phyloP scores from a whole-genome alignment of 352 stramenopile genomes.

The Phytopythium oedochilum region DNA sequence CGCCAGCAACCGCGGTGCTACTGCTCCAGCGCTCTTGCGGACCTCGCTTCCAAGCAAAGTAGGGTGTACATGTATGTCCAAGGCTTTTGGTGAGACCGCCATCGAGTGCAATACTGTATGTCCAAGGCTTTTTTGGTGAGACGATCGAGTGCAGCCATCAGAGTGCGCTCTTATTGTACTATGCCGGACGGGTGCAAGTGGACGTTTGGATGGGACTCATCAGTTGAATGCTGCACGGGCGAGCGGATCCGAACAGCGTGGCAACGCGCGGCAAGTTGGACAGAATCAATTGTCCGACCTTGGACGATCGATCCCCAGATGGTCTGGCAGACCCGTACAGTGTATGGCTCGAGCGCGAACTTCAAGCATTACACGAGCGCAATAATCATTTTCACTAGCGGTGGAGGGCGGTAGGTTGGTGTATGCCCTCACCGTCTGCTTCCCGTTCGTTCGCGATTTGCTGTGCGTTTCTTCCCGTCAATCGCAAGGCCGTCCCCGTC shows the following conservation, averaged over 20 bases:
- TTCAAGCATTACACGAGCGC: too few species aligned
- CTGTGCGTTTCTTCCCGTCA: background rate
- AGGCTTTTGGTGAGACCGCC: too few species aligned
- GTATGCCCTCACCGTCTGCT: background rate
- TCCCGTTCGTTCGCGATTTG: background rate
- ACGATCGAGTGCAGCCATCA: too few species aligned
- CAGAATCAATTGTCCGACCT: background rate
- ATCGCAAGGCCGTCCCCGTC: background rate
- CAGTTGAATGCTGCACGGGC: background rate
- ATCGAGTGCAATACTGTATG: too few species aligned
- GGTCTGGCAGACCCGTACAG: background rate
- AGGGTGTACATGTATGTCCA: too few species aligned
- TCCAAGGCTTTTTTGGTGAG: background rate
- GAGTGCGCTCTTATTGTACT: background rate
- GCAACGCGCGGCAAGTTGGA: background rate
- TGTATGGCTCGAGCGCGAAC: too few species aligned
- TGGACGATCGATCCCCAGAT: background rate
- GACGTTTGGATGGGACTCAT: constrained; percentile 6
- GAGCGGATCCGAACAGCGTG: background rate
- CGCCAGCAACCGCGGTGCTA: too few species aligned
- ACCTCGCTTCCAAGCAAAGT: too few species aligned
- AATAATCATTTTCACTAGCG: too few species aligned
- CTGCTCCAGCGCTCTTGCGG: too few species aligned
- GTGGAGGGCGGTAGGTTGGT: too few species aligned
- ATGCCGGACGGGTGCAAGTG: background rate